Base-by-base conservation (phyloP, 2,329 filamentous ascomycete genomes). In the Aureobasidium musti region DNA sequence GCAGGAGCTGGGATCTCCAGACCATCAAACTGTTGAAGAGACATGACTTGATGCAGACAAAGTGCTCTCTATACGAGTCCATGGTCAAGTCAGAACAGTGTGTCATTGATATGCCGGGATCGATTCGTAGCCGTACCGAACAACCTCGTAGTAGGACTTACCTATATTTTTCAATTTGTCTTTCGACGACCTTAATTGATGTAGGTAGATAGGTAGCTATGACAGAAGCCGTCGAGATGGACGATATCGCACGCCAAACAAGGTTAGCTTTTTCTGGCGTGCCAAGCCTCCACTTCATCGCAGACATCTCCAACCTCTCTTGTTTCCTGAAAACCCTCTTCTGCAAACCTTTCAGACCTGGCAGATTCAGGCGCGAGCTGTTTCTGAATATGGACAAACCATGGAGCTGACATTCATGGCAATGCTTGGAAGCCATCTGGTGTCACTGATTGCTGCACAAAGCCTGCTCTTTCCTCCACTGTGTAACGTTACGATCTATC, bases 1-100 rank as follows among this genome's bases (percentile, higher is more conserved):
- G 81, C 82, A 28, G 81, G 79, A n/a, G 80, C 81, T 3, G 80
- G 78, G 50, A 83, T 73, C 71, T 82, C 79, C 47, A 81, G 70
- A 68, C 80, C 79, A 35, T 78, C 74, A 59, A 81, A 68, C 65
- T 79, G 77, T 17, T 76, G 74, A 57, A 82, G 77, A 4, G 73
- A 69, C 77, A 78, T 79, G 23, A 28, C 63, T 54, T 45, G 37
- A 30, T 35, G 37, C 17, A 43, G 39, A 37, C 26, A 35, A 10
- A 61, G 43, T 45, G 26, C 17, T 54, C 37, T 47, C 28, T 61
- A 17, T 10, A 45, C 28, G 49, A 61, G 39, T 11, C 14, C 57
- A 45, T 26, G n/a, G 14, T 37, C 13, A 14, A 26, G 57, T 61
- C 30, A 61, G 43, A 47, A 49, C 3, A 49, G 30, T 43, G 37